These are phyloP conservation scores for Ogataea paradorogensis DNA, from an alignment of 805 yeast species.

Conservation along the genomic window DNA sequence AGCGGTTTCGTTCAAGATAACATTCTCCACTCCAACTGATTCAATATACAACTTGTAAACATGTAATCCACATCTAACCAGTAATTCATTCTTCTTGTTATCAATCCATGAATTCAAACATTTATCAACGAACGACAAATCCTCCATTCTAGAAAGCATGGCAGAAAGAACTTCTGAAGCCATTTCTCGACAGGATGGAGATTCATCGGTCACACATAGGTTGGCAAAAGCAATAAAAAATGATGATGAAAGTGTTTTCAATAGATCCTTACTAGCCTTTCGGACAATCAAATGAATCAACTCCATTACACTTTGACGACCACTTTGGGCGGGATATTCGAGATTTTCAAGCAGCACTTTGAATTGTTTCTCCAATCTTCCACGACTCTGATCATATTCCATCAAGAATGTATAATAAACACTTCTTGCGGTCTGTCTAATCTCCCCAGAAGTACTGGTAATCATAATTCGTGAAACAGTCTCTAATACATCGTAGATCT, in stretches of 20 bases:
- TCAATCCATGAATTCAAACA: constrained; percentile 61
- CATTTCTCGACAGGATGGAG: constrained; percentile 79
- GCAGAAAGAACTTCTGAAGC: constrained; percentile 59
- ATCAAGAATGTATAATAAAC: constrained; percentile 80
- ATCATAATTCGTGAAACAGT: constrained; percentile 80
- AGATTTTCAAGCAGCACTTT: constrained; percentile 76
- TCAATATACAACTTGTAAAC: constrained; percentile 61
- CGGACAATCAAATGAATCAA: constrained; percentile 66
- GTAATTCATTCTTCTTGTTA: constrained; percentile 47
- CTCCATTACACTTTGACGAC: constrained; percentile 90
- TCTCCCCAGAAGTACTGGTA: constrained; percentile 78
- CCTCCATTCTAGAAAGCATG: constrained; percentile 49
- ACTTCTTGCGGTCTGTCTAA: constrained; percentile 80
- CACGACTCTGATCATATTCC: constrained; percentile 93
- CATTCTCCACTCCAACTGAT: constrained; percentile 42
- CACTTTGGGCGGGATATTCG: constrained; percentile 79
- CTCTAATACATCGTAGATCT: constrained; percentile 86
- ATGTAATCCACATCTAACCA: constrained; percentile 71
- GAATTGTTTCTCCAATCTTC: constrained; percentile 78
- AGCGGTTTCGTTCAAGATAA: constrained; percentile 26
- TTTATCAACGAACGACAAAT: constrained; percentile 35
- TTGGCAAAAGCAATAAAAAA: constrained; percentile 82
- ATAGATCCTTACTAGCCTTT: constrained; percentile 58
- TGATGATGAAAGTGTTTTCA: constrained; percentile 63
- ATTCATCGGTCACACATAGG: constrained; percentile 73